A percentile compares a stretch with the other conserved stretches of the same genome.
phyloP scores from a whole-genome alignment of 169 alveolate species.

The Sarcocystis neurona region DNA sequence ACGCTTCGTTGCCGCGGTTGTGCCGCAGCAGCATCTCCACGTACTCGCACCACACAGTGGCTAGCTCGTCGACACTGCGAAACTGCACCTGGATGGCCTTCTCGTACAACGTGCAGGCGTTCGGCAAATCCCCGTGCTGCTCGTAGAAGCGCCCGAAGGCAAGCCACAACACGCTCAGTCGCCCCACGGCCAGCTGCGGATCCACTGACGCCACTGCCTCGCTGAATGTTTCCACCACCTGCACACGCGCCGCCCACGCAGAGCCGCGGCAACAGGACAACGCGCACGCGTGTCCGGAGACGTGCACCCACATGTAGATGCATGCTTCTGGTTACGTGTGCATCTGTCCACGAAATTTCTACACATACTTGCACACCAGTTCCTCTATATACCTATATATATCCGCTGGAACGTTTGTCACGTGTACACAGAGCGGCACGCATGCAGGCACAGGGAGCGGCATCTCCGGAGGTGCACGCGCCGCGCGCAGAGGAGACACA shows the following conservation, averaged over 20 bases:
- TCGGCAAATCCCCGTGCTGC: constrained; percentile 71
- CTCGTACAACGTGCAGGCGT: constrained; percentile 70
- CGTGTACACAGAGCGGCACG: too few species aligned
- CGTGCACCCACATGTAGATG: too few species aligned
- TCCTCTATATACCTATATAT: too few species aligned
- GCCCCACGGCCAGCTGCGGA: constrained; percentile 78
- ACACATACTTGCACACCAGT: constrained; percentile 14
- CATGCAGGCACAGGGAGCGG: too few species aligned
- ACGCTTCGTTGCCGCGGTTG: background rate
- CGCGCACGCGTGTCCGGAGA: background rate
- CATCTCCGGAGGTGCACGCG: too few species aligned
- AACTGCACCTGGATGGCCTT: constrained; percentile 75
- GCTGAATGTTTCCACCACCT: constrained; percentile 64
- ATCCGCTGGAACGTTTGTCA: too few species aligned
- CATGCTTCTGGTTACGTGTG: background rate
- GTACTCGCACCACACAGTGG: constrained; percentile 75
- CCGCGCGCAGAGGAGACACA: too few species aligned
- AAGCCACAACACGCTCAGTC: constrained; percentile 76
- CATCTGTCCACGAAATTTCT: background rate
- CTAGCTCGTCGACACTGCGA: constrained; percentile 80
- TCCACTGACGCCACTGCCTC: constrained; percentile 80
- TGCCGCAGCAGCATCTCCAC: constrained; percentile 50
- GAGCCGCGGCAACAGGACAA: background rate
- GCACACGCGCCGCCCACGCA: background rate
- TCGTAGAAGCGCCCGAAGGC: constrained; percentile 80